Conservation (phyloP, 2,329 filamentous ascomycete species). For the Pyrenophora teres region DNA sequence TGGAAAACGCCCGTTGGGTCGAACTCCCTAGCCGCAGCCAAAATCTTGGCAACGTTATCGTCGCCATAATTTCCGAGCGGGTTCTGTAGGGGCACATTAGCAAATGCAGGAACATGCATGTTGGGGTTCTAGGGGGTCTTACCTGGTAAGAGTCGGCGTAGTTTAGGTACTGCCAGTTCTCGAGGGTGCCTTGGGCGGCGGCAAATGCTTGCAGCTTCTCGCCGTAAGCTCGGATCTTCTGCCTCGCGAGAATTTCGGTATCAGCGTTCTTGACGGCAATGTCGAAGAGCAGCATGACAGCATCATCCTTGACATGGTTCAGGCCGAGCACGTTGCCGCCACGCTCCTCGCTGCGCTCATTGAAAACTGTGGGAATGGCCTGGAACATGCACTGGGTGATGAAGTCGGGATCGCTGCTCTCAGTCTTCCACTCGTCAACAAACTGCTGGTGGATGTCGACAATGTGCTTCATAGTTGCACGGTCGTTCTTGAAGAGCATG, state of each 20-base stretch:
- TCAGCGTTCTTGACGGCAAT: slow-evolving; percentile 25
- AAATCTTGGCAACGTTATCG: slow-evolving; percentile 43
- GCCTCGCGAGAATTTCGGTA: slow-evolving; percentile 15
- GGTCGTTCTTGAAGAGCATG: slow-evolving; percentile 31
- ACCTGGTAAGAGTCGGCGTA: slow-evolving; percentile 42
- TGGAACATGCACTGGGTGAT: slow-evolving; percentile 35
- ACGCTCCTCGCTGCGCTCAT: slow-evolving; percentile 20
- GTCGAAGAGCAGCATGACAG: slow-evolving; percentile 27
- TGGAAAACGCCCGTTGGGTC: slow-evolving; percentile 51
- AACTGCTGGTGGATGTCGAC: slow-evolving; percentile 28
- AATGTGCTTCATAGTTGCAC: slow-evolving; percentile 19
- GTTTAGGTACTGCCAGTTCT: slow-evolving; percentile 38
- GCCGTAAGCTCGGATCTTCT: slow-evolving; percentile 14
- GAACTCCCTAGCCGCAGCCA: slow-evolving; percentile 42
- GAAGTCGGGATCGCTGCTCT: slow-evolving; percentile 21
- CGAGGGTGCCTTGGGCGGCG: slow-evolving; percentile 12
- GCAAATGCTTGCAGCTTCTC: slow-evolving; percentile 21
- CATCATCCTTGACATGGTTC: slow-evolving; percentile 22
- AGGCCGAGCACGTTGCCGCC: slow-evolving; percentile 38
- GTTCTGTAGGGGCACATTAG: slow-evolving; percentile 35
- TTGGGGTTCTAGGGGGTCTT: neutral
- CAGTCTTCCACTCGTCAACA: slow-evolving; percentile 22
- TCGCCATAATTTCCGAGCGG: slow-evolving; percentile 49
- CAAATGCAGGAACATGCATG: neutral
- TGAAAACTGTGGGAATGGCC: slow-evolving; percentile 22